These are phyloP conservation scores for Dioszegia hungarica DNA, from an alignment of 768 basidiomycete species.

Conservation along the genomic window DNA sequence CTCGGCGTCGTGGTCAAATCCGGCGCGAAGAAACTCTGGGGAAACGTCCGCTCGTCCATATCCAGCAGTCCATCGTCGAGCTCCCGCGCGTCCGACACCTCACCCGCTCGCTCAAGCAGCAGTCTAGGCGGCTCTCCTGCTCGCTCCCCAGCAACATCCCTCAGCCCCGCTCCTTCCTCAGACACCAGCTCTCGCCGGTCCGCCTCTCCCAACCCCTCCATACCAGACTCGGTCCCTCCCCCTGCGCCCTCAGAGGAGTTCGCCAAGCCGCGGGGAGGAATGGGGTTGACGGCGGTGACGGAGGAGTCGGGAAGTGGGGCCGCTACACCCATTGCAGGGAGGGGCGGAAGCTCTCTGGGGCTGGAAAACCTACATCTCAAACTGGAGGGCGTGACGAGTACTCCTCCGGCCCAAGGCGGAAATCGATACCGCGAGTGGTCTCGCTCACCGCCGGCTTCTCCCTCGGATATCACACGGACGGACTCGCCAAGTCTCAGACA, in stretches of 20 bases:
- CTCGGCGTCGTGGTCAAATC: constrained; percentile 33
- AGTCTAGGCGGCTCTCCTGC: neutral
- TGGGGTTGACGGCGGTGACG: neutral
- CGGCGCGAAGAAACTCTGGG: constrained; percentile 39
- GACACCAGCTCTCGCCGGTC: neutral
- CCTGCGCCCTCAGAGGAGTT: neutral
- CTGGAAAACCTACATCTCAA: neutral
- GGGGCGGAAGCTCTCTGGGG: neutral
- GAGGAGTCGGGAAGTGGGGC: constrained; percentile 2
- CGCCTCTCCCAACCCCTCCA: neutral
- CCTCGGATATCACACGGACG: neutral
- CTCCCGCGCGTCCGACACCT: neutral
- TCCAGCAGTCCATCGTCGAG: constrained; percentile 10
- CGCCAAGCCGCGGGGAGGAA: too few relatives aligned
- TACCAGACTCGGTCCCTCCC: neutral
- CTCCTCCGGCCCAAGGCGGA: neutral
- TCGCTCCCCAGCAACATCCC: neutral
- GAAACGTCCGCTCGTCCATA: constrained; percentile 21
- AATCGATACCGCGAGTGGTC: neutral
- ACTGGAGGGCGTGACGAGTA: neutral
- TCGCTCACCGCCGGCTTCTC: neutral
- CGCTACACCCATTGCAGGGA: neutral
- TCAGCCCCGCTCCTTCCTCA: neutral
- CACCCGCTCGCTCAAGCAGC: neutral
- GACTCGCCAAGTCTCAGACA: neutral